phyloP scores from a whole-genome alignment of 768 basidiomycete species.

The Rhizopogon rudus region DNA sequence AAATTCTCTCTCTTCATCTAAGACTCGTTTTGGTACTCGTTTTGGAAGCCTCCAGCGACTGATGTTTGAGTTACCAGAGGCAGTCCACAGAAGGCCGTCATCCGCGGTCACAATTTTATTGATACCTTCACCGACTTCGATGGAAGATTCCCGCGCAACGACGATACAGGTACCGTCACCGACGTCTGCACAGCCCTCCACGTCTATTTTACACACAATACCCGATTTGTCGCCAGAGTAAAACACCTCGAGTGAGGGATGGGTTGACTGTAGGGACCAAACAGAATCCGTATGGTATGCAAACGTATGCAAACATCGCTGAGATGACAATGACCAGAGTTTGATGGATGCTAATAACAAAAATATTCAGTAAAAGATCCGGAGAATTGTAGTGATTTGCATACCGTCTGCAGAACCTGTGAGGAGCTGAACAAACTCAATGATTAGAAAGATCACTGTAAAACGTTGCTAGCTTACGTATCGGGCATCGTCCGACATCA shows the following conservation, averaged over 20 bases:
- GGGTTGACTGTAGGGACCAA: conserved; percentile 87
- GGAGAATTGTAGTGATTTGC: conserved; percentile 4
- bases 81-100: conserved; percentile 86
- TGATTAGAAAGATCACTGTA: background rate
- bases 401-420: conserved; percentile 77
- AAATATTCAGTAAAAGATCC: conserved; percentile 6
- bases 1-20: conserved; percentile 9
- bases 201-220: conserved; percentile 87
- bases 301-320: conserved; percentile 93
- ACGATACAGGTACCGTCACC: conserved; percentile 88
- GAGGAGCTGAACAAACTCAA: conserved; percentile 45
- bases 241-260: conserved; percentile 83
- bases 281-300: conserved; percentile 92
- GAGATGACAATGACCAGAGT: conserved; percentile 88
- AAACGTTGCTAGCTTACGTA: conserved; percentile 54
- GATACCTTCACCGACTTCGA: conserved; percentile 55
- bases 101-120: conserved; percentile 81
- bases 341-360: conserved; percentile 66
- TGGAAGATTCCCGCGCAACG: conserved; percentile 63
- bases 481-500: conserved; percentile 86
- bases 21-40: conserved; percentile 27
- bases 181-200: conserved; percentile 75
- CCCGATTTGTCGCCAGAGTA: conserved; percentile 94
- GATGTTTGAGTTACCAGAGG: conserved; percentile 76
- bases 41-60: conserved; percentile 72